Percentiles rank a stretch among this genome's conserved stretches.
These are phyloP conservation scores for Malbranchea zuffiana DNA, from an alignment of 2,329 filamentous ascomycete genomes.

Conservation along the genomic window DNA sequence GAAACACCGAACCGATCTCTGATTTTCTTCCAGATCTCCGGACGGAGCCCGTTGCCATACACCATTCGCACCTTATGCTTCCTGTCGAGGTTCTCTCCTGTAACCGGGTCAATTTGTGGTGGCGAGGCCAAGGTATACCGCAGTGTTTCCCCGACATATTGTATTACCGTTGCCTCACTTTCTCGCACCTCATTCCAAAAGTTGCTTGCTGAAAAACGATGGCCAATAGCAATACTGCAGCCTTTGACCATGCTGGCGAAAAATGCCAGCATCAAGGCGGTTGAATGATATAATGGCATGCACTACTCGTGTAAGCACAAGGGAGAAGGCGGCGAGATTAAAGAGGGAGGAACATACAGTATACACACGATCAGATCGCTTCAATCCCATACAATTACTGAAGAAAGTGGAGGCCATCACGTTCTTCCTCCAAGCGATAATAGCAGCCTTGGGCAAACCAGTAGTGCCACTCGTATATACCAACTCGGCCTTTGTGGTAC, in stretches of 20 bases:
- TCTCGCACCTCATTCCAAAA: constrained; percentile 71
- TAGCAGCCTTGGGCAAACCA: constrained; percentile 68
- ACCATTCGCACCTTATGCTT: constrained; percentile 62
- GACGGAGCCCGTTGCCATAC: constrained; percentile 75
- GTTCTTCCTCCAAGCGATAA: constrained; percentile 62
- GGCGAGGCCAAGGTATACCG: constrained; percentile 65
- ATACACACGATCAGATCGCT: constrained; percentile 57
- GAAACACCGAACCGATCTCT: constrained; percentile 69
- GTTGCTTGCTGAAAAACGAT: constrained; percentile 63
- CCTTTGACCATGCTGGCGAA: constrained; percentile 49
- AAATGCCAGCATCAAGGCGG: constrained; percentile 61
- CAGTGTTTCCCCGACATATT: constrained; percentile 82
- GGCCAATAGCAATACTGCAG: constrained; percentile 59
- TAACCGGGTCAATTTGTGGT: constrained; percentile 50
- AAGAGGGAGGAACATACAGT: constrained; percentile 45
- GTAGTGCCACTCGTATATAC: constrained; percentile 84
- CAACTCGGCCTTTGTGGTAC: constrained; percentile 54
- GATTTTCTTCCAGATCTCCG: constrained; percentile 76
- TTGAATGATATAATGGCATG: constrained; percentile 84
- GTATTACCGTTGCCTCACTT: constrained; percentile 61
- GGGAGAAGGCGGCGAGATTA: not conserved
- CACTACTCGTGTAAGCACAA: constrained; percentile 39
- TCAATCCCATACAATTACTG: constrained; percentile 47
- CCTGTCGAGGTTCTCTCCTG: constrained; percentile 58
- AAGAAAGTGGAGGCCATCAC: constrained; percentile 45